These are phyloP conservation scores for Herpetomonas muscarum DNA, from an alignment of 208 protist species.

Conservation along the genomic window DNA sequence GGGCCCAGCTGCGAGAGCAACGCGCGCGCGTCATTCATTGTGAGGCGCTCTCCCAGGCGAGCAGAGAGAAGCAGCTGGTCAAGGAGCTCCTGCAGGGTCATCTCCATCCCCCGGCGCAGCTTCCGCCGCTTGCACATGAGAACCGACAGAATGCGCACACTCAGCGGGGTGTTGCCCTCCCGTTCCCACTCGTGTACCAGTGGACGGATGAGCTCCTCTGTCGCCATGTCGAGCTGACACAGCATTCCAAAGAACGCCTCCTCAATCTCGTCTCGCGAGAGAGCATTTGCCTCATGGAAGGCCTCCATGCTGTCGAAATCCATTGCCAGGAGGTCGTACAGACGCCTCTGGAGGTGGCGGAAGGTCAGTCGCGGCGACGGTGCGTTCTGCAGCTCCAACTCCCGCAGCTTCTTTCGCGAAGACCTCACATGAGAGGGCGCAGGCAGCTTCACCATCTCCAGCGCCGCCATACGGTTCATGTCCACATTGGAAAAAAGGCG, in stretches of 20 bases:
- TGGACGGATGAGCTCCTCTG: slow-evolving; percentile 5
- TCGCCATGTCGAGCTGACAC: slow-evolving; percentile 9
- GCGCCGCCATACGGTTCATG: too few species aligned
- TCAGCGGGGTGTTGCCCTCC: slow-evolving; percentile 9
- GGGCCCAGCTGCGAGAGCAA: slow-evolving; percentile 33
- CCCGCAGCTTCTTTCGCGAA: neutral
- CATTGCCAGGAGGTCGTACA: slow-evolving; percentile 11
- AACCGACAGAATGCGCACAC: slow-evolving; percentile 41
- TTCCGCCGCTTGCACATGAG: slow-evolving; percentile 35
- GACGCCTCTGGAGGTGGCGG: slow-evolving; percentile 11
- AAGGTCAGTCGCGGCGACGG: slow-evolving; percentile 6
- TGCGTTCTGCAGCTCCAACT: neutral
- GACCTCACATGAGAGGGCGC: too few species aligned
- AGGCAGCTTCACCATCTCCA: too few species aligned
- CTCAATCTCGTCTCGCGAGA: neutral
- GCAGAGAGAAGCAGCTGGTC: slow-evolving; percentile 49
- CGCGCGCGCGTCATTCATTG: slow-evolving; percentile 16
- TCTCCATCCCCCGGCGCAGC: slow-evolving; percentile 43
- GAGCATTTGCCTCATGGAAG: neutral
- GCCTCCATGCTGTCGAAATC: slow-evolving; percentile 7
- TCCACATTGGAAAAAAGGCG: too few species aligned
- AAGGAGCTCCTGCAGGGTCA: slow-evolving; percentile 41
- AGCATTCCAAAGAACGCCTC: neutral
- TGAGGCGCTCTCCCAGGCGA: slow-evolving; percentile 37
- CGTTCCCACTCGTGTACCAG: slow-evolving; percentile 3